Evolutionary conservation across 352 stramenopile genomes (phyloP), one percentile per base, ranked within the genome.

Genomic region (Pythium brassicae): DNA sequence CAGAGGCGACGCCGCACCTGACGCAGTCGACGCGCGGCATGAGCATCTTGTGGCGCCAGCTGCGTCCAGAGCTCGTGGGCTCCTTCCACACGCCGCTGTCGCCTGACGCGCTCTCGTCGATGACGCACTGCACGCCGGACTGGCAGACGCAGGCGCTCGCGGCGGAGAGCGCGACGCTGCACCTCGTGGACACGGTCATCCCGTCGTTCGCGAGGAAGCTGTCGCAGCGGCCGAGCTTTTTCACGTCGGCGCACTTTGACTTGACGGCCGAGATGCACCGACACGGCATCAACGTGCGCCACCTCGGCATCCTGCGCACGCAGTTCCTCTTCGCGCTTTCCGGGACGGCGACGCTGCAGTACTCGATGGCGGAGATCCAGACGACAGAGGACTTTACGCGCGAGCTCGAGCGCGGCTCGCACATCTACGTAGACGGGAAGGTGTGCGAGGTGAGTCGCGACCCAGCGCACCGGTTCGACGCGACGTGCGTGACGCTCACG

Each of bases 41-140:
- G 73, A 92, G 71, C 47, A 96, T 98, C 20, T 65, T 98, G n/a
- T 98, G 90, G 89, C 75, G 92, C 1, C 83, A 95, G 55, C 68
- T 97, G 23, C 81, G 92, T 25, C 90, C 92, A 1, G 89, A 97
- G 57, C 71, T 95, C 48, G 83, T 98, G 7, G 57, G 60, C 14
- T 50, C 40, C 4, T 77, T 75, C 46, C 54, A 54, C 22, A 65
- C 65, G 0, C 76, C 90, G 1, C 63, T 97, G 12, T 96, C 84
- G 11, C 64, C 86, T 1, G 89, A 97, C 59, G 87, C 89, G 2
- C 65, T 96, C 15, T 92, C 84, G 0, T 83, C 78, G 2, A 72
- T 96, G 62, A 97, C 89, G 12, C 87, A 94, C 54, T 64, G 86
- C 39, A 92, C 86, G 8, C 78, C 87, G 22, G 91, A 97, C 53